A percentile compares a stretch with the other conserved stretches of the same genome.
Evolutionary conservation across 495 filamentous ascomycete genomes (phyloP).

Genomic region (Penicillium roqueforti): DNA sequence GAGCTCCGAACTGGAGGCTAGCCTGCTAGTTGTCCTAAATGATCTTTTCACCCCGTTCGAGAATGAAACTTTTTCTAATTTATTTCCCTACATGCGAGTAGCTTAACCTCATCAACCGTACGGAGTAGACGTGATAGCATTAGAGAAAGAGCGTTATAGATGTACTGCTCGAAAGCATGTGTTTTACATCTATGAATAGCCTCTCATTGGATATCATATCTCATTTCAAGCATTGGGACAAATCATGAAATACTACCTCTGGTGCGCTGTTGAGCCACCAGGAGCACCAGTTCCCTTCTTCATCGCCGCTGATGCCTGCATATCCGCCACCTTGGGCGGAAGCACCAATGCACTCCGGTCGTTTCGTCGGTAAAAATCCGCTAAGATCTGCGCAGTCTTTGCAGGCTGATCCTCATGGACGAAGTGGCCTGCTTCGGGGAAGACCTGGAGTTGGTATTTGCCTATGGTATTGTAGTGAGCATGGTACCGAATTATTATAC

Average conservation of each 20-base stretch:
- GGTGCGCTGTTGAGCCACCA: neutral
- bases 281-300: constrained; percentile 29
- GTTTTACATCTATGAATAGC: too few species aligned
- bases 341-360: constrained; percentile 79
- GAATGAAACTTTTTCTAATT: neutral
- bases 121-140: too few species aligned
- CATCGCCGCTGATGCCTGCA: constrained; percentile 47
- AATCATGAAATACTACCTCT: constrained; percentile 4
- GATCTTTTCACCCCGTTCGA: neutral
- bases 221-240: neutral
- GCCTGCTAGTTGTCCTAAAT: neutral
- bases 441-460: constrained; percentile 92
- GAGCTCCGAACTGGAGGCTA: neutral
- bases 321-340: constrained; percentile 79
- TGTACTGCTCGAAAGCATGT: neutral
- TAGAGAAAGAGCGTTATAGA: neutral
- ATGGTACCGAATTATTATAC: neutral
- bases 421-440: constrained; percentile 94
- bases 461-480: constrained; percentile 43
- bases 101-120: too few species aligned
- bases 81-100: neutral
- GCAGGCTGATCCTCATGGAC: constrained; percentile 92
- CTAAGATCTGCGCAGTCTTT: constrained; percentile 76
- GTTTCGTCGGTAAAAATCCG: constrained; percentile 88
- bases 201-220: neutral